Percentiles rank a stretch among this genome's conserved stretches.
phyloP scores from a whole-genome alignment of 2,329 filamentous ascomycete genomes.

The Venturia nashicola region DNA sequence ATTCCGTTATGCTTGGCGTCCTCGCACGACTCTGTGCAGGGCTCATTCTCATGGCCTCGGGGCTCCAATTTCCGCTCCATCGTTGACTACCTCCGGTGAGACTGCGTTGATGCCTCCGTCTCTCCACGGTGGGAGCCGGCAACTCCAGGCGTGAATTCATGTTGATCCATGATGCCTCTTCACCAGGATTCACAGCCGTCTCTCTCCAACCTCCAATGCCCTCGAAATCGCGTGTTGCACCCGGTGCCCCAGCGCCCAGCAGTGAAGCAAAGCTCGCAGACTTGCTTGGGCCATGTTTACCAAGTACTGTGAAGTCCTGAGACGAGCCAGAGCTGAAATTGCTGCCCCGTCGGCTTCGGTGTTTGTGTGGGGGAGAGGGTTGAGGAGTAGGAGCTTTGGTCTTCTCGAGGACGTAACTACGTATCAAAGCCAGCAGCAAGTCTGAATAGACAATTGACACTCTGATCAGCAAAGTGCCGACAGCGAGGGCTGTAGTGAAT shows the following conservation, averaged over 20 bases:
- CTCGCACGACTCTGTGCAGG: conserved; percentile 24
- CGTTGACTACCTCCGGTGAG: conserved; percentile 5
- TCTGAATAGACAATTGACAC: conserved; percentile 30
- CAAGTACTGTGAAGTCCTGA: not conserved
- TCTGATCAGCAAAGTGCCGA: conserved; percentile 26
- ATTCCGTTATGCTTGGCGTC: conserved; percentile 16
- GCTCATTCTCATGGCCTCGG: conserved; percentile 25
- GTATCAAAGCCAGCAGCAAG: conserved; percentile 26
- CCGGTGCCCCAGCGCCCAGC: conserved; percentile 17
- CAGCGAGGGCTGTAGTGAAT: conserved; percentile 26
- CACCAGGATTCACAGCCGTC: conserved; percentile 23
- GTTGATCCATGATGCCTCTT: conserved; percentile 32
- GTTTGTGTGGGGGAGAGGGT: not conserved
- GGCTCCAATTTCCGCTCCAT: conserved; percentile 15
- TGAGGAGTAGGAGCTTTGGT: conserved; percentile 10
- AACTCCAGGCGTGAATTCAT: conserved; percentile 30
- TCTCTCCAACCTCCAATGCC: conserved; percentile 30
- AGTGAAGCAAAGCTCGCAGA: conserved; percentile 24
- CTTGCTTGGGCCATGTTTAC: conserved; percentile 2
- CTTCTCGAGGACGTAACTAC: conserved; percentile 21
- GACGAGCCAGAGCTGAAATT: conserved; percentile 8
- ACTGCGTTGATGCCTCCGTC: conserved; percentile 8
- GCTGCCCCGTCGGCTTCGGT: conserved; percentile 5
- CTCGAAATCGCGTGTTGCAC: conserved; percentile 27
- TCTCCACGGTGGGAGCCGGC: conserved; percentile 15